These are phyloP conservation scores for Posidonia australis DNA, from an alignment of 106 monocot genomes.

Conservation along the genomic window DNA sequence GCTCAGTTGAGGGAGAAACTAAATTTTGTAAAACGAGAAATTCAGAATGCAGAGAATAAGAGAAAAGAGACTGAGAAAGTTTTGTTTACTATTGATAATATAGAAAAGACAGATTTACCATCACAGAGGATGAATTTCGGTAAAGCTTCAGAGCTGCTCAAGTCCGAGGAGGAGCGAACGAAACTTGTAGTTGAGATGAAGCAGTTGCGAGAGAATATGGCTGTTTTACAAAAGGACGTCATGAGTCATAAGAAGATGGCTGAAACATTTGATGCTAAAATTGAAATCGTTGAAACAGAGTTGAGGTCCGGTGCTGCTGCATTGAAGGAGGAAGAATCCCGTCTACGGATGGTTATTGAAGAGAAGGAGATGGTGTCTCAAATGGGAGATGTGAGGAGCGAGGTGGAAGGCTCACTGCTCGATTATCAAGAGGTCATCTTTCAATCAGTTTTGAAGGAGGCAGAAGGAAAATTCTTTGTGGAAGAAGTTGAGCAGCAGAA, in stretches of 20 bases:
- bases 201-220: slow-evolving; percentile 1
- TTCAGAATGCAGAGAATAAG: not conserved
- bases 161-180: slow-evolving; percentile 6
- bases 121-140: not conserved
- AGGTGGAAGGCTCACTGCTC: slow-evolving; percentile 1
- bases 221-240: slow-evolving; percentile 2
- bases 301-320: not conserved
- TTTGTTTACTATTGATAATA: slow-evolving; percentile 10
- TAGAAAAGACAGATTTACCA: slow-evolving; percentile 1
- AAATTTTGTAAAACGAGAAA: not conserved
- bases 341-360: not conserved
- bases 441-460: not conserved
- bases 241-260: not conserved
- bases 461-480: not conserved
- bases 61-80: slow-evolving; percentile 5
- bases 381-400: not conserved
- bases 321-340: not conserved
- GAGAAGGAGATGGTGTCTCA: not conserved
- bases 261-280: not conserved
- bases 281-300: slow-evolving; percentile 5
- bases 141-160: slow-evolving; percentile 15
- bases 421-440: slow-evolving; percentile 10
- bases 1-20: slow-evolving; percentile 2
- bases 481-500: slow-evolving; percentile 9
- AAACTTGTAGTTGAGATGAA: slow-evolving; percentile 13